Percentiles rank a stretch among this genome's conserved stretches.
These are phyloP conservation scores for Haematococcus lacustris DNA, from an alignment of 139 green algal genomes.

Conservation along the genomic window DNA sequence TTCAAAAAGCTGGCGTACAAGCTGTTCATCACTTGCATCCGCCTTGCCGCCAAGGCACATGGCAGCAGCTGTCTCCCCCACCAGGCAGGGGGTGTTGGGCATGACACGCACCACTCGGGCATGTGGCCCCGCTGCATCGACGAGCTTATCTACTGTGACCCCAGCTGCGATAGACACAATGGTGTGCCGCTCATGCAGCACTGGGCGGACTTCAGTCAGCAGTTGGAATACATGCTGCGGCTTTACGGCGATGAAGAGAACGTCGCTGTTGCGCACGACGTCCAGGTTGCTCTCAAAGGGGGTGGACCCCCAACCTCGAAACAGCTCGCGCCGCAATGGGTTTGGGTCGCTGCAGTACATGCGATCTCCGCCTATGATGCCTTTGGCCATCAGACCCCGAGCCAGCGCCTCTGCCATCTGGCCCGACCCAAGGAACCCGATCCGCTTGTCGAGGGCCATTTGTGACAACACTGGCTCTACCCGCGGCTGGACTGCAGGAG, in stretches of 20 bases:
- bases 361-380: constrained; percentile 36
- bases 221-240: constrained; percentile 69
- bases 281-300: constrained; percentile 51
- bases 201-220: constrained; percentile 26
- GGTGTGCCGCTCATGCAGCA: constrained; percentile 5
- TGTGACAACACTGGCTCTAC: too few species aligned
- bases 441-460: constrained; percentile 46
- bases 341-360: constrained; percentile 65
- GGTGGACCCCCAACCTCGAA: constrained; percentile 50
- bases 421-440: constrained; percentile 63
- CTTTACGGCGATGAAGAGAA: constrained; percentile 92
- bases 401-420: constrained; percentile 91
- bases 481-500: too few species aligned
- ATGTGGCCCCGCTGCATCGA: constrained; percentile 50
- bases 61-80: constrained; percentile 79
- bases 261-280: constrained; percentile 63
- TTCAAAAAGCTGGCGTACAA: constrained; percentile 62
- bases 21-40: constrained; percentile 49
- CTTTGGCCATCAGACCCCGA: constrained; percentile 67
- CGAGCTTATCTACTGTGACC: constrained; percentile 67
- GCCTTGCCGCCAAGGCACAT: constrained; percentile 75
- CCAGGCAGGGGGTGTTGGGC: constrained; percentile 96
- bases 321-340: constrained; percentile 60
- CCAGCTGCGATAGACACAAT: constrained; percentile 94
- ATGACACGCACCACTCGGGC: constrained; percentile 84